Conservation (phyloP, 192 early-diverging fungal genomes). For the Backusella sp. region DNA sequence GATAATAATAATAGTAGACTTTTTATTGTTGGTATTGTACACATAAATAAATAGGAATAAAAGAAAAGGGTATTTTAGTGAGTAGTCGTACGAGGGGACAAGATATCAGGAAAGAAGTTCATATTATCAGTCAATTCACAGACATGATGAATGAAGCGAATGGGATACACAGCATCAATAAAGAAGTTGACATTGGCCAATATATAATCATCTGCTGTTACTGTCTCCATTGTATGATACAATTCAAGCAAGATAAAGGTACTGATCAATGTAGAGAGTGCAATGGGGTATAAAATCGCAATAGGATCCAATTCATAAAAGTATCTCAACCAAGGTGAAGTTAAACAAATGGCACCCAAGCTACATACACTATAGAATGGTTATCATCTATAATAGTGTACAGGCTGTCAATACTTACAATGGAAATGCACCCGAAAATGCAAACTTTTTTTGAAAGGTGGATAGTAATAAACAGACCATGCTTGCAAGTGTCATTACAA, state of each 20-base stretch:
- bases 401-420: conserved; percentile 8
- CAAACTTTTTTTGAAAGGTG: conserved; percentile 22
- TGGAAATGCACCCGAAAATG: conserved; percentile 25
- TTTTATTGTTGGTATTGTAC: not conserved
- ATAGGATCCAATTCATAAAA: conserved; percentile 19
- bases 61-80: not conserved
- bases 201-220: conserved; percentile 27
- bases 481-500: conserved; percentile 15
- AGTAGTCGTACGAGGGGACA: not conserved
- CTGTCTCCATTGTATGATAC: conserved; percentile 26
- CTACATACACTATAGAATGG: conserved; percentile 15
- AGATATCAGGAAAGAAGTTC: conserved; percentile 17
- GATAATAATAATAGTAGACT: not conserved
- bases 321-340: conserved; percentile 14
- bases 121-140: conserved; percentile 34
- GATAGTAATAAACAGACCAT: conserved; percentile 14
- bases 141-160: conserved; percentile 36
- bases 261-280: conserved; percentile 17
- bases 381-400: not conserved
- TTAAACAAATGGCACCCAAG: conserved; percentile 22
- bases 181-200: conserved; percentile 29
- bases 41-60: not conserved
- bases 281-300: conserved; percentile 23
- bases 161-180: conserved; percentile 33
- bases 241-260: conserved; percentile 29